These are phyloP conservation scores for Plasmodium inui DNA, from an alignment of 169 alveolate species.

Conservation along the genomic window DNA sequence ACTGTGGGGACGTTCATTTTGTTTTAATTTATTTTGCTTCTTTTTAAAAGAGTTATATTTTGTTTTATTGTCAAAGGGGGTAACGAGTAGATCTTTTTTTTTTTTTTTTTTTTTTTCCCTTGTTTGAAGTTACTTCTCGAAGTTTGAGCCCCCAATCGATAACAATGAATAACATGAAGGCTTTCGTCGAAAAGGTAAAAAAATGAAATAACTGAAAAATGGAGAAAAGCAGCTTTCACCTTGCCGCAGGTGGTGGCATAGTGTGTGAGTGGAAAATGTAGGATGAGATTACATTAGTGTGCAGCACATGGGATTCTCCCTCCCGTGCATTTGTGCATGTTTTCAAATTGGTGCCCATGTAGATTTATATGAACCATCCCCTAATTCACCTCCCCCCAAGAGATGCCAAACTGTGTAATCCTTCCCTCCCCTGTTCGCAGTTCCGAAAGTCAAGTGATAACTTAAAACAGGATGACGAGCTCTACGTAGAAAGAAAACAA, in stretches of 20 bases:
- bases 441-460: constrained; percentile 50
- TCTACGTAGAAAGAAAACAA: constrained; percentile 51
- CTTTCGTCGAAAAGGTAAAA: constrained; percentile 73
- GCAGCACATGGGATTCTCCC: neutral
- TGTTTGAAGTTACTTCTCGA: constrained; percentile 1
- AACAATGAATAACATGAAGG: constrained; percentile 63
- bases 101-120: constrained; percentile 8
- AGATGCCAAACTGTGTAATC: neutral
- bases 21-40: neutral
- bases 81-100: neutral
- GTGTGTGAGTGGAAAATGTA: neutral
- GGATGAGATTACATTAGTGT: neutral
- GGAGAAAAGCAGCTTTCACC: neutral
- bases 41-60: neutral
- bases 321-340: neutral
- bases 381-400: neutral
- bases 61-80: neutral
- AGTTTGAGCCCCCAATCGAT: neutral
- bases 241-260: neutral
- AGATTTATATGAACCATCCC: neutral
- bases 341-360: neutral
- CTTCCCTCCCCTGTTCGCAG: neutral
- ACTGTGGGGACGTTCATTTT: neutral
- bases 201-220: neutral
- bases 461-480: constrained; percentile 57